phyloP scores from a whole-genome alignment of 306 rosid genomes.

The Inga leiocalycina region DNA sequence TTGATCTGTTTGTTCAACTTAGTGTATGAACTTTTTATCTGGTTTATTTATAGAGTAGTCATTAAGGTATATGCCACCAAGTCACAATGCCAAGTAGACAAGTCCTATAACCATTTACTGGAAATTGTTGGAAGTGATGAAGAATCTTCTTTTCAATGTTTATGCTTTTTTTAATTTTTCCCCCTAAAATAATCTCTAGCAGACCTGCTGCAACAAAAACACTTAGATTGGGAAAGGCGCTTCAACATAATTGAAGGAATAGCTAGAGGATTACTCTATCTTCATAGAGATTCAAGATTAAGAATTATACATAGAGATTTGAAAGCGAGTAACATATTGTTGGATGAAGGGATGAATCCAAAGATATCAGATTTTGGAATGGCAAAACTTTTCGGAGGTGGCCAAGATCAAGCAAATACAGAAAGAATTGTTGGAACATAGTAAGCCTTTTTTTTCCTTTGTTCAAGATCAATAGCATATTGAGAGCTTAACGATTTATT shows the following conservation, averaged over 20 bases:
- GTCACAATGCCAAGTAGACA: background rate
- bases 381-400: background rate
- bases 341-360: background rate
- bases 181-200: background rate
- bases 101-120: no score
- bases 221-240: background rate
- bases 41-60: background rate
- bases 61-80: no score
- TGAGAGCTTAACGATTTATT: background rate
- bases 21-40: background rate
- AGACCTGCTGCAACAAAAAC: background rate
- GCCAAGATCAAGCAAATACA: background rate
- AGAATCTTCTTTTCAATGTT: background rate
- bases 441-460: background rate
- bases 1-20: background rate
- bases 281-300: background rate
- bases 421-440: slow-evolving; percentile 16
- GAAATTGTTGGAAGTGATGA: background rate
- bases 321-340: background rate
- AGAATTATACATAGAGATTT: background rate
- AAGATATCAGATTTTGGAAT: background rate
- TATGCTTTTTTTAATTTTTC: background rate
- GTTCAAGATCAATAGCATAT: background rate
- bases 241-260: background rate
- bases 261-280: background rate